Conservation (phyloP, 345 rosid species). For the Hibiscus syriacus region DNA sequence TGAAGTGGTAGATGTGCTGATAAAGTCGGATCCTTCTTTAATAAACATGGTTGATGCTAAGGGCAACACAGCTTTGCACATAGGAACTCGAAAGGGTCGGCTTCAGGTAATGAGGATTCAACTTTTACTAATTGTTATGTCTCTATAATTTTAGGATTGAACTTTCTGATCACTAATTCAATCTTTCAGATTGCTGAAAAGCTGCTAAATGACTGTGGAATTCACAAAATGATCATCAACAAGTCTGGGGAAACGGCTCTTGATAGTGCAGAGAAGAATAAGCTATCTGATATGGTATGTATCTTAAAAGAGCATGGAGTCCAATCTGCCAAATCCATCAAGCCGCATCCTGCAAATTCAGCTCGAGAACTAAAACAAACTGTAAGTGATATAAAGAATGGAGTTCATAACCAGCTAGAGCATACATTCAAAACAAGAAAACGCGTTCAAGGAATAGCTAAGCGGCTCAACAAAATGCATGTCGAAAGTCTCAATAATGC, state of each 20-base stretch:
- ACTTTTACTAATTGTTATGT: not conserved
- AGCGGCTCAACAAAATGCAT: slow-evolving; percentile 71
- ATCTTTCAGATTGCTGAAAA: slow-evolving; percentile 51
- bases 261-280: slow-evolving; percentile 23
- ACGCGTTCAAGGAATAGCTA: slow-evolving; percentile 71
- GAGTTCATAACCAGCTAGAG: slow-evolving; percentile 72
- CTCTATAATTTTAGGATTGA: not conserved
- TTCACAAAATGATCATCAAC: slow-evolving; percentile 50
- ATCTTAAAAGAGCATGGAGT: slow-evolving; percentile 57
- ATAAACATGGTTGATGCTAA: slow-evolving; percentile 63
- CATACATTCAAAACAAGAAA: slow-evolving; percentile 63
- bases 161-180: slow-evolving; percentile 1
- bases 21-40: slow-evolving; percentile 36
- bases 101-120: slow-evolving; percentile 39
- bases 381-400: slow-evolving; percentile 83
- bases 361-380: slow-evolving; percentile 73
- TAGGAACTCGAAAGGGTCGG: slow-evolving; percentile 65
- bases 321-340: slow-evolving; percentile 58
- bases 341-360: slow-evolving; percentile 23
- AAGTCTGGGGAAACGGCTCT: slow-evolving; percentile 45
- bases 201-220: slow-evolving; percentile 31
- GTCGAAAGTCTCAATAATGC: slow-evolving; percentile 89
- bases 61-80: slow-evolving; percentile 80
- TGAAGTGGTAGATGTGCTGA: slow-evolving; percentile 51
- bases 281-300: slow-evolving; percentile 34